Base-by-base conservation (phyloP, 495 filamentous ascomycete genomes). In the Baudoinia panamericana region DNA sequence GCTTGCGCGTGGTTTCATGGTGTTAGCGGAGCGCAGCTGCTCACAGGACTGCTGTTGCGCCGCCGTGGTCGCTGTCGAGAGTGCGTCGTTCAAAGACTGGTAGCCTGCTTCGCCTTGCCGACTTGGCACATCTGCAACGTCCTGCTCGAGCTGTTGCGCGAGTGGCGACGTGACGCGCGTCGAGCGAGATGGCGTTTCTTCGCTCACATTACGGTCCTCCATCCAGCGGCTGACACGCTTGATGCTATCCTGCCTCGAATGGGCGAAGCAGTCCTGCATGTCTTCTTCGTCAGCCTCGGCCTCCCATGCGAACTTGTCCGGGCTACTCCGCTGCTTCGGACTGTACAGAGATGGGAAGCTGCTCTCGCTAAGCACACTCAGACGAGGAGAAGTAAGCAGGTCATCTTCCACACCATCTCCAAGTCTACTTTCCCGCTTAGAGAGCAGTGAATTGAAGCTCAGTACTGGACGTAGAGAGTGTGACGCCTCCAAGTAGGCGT, bases 361-460 rank as follows among this genome's bases (percentile, higher is more conserved):
- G 37, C 46, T 53, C 30, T 53, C 50, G 29, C 50, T 53, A 32
- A 53, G 30, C 9, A 46, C 46, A 28, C 50, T 53, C 18, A 53
- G 41, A 16, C 50, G 16, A 3, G 50, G 50, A 17, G 50, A 53
- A 23, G 50, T 39, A 5, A 46, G 36, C 2, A 39, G 37, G 0
- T 35, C 41, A 11, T 48, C 45, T 18, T 10, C n/a, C 7, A 12
- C n/a, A 16, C 29, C 34, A 12, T 48, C 50, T n/a, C 43, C 50
- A 16, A 24, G 0, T 41, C 33, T 28, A 28, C 46, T 36, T 13
- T 47, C 48, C 5, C 34, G 43, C 33, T 36, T 42, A 20, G 46
- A 53, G n/a, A 50, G 34, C 36, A 53, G 36, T 4, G 50, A 50
- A 25, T 44, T 43, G 50, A 53, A 53, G 42, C 50, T 53, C 31